Base-by-base conservation (phyloP, 768 basidiomycete species). In the Tricholoma saponaceum region DNA sequence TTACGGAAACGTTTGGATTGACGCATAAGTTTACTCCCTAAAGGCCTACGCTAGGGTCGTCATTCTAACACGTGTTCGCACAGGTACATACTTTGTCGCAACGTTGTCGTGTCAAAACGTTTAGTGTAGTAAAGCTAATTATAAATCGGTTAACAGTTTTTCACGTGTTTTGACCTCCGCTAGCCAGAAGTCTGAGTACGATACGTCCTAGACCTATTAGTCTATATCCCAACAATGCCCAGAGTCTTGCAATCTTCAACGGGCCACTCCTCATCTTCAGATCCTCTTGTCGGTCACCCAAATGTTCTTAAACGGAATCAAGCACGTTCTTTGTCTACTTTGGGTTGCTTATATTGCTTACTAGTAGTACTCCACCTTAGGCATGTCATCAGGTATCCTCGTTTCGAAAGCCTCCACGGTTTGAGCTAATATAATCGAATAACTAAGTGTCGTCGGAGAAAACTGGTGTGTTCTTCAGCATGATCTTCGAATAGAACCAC, bases 391-490 rank as follows among this genome's bases (percentile, higher is more conserved):
- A 82, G 70, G 81, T 81, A 60, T 53, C 72, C 69, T 56, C 6
- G 54, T 39, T 43, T 25, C 47, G 37, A 54, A 25, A 54, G 18
- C 57, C 47, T 52, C 43, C 32, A 32, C 43, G 44, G 4, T 30
- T 50, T 22, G 22, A 33, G 46, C 43, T 74, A 74, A 44, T 60
- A 28, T 59, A 39, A 58, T 37, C 33, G 26, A 46, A 49, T 32
- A n/a, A 72, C 73, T 51, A 69, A 89, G 77, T 91, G 89, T 66
- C 85, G 89, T 39, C 78, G 83, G 61, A 80, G 89, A 58, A 91
- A 91, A 70, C 66, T 90, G 72, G 86, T 87, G 63, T 69, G 84
- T 67, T 25, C 52, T 32, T 30, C 52, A 35, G 33, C 55, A 5
- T 55, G 28, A 30, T 28, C 28, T 41, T 50, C 52, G 59, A 58